A percentile compares a stretch with the other conserved stretches of the same genome.
These are phyloP conservation scores for Jatropha multifida DNA, from an alignment of 441 rosid species.

Conservation along the genomic window DNA sequence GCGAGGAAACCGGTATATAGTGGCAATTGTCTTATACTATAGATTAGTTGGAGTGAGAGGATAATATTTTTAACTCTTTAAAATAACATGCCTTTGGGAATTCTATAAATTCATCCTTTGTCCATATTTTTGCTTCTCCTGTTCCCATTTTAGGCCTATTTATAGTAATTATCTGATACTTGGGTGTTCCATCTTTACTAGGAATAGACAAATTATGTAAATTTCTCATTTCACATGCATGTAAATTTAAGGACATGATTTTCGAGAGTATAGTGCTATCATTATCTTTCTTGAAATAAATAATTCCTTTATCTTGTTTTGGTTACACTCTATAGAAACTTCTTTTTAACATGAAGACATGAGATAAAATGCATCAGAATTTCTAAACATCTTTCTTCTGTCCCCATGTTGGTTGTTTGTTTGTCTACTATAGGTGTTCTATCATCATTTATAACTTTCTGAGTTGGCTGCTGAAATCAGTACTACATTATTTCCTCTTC, in stretches of 20 bases:
- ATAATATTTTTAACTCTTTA: no score
- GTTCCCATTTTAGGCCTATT: background rate
- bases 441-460: background rate
- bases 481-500: background rate
- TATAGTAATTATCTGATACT: background rate
- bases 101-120: background rate
- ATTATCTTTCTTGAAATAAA: background rate
- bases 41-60: background rate
- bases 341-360: background rate
- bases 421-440: background rate
- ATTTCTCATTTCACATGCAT: background rate
- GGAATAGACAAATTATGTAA: background rate
- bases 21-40: background rate
- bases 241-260: background rate
- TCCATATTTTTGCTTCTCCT: background rate
- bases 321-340: background rate
- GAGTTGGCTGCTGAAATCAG: background rate
- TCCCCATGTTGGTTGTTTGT: background rate
- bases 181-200: background rate
- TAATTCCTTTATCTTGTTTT: background rate
- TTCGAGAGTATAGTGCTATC: background rate
- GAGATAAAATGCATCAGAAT: constrained; percentile 4
- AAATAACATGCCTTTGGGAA: background rate
- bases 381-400: background rate
- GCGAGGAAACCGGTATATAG: constrained; percentile 79